phyloP scores from a whole-genome alignment of 2,329 filamentous ascomycete species.

The Penicillium nordicum region DNA sequence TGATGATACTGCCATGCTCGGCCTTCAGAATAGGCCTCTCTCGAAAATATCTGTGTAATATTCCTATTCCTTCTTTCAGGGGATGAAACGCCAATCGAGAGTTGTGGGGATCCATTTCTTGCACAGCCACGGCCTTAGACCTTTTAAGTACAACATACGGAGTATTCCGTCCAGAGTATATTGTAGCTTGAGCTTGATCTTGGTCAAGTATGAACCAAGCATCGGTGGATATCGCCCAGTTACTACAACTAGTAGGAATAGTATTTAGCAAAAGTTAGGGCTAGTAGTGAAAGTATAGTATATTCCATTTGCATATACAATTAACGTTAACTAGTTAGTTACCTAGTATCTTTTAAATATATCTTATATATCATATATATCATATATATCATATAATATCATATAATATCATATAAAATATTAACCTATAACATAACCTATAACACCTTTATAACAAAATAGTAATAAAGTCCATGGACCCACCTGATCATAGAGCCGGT shows the following conservation, averaged over 20 bases:
- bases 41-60: too few species aligned
- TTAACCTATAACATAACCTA: too few species aligned
- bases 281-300: too few species aligned
- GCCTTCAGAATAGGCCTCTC: neutral
- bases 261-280: too few species aligned
- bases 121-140: slow-evolving; percentile 16
- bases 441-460: too few species aligned
- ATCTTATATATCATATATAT: neutral
- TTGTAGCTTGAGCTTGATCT: neutral
- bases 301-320: too few species aligned
- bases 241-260: neutral
- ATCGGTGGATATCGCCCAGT: neutral
- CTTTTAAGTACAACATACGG: neutral
- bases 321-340: too few species aligned
- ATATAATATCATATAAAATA: neutral
- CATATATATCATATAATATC: neutral
- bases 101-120: slow-evolving; percentile 8
- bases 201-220: neutral
- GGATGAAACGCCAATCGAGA: slow-evolving; percentile 7
- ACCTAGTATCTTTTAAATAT: too few species aligned
- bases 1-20: neutral
- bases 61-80: neutral
- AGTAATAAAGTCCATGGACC: too few species aligned
- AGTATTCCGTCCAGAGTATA: neutral
- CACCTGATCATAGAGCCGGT: slow-evolving; percentile 2